Percentiles rank a stretch among this genome's conserved stretches.
phyloP scores from a whole-genome alignment of 257 asterid genomes.

The Solanum stenotomum region DNA sequence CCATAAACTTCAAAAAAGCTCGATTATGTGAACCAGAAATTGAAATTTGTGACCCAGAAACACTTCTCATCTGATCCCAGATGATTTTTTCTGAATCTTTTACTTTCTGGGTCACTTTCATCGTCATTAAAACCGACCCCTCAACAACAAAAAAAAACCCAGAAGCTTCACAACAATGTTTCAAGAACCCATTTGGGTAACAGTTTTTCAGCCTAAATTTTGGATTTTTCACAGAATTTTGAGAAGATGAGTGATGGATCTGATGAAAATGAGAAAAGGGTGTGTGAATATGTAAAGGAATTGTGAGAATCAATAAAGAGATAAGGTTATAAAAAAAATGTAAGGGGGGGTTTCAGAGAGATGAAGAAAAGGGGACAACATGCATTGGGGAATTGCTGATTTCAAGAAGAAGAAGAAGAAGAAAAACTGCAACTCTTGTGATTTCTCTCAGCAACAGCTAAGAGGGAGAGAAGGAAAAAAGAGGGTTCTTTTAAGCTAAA shows the following conservation, averaged over 20 bases:
- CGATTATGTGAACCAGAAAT: conserved; percentile 9
- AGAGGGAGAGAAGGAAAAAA: background rate
- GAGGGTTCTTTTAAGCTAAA: background rate
- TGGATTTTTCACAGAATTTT: background rate
- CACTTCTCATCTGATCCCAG: conserved; percentile 23
- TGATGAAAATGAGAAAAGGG: background rate
- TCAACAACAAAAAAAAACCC: background rate
- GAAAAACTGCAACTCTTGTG: background rate
- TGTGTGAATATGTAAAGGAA: background rate
- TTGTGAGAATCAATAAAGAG: background rate
- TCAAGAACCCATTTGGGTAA: background rate
- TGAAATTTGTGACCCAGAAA: conserved; percentile 6
- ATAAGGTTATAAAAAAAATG: background rate
- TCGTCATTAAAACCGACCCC: background rate
- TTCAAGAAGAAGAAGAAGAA: background rate
- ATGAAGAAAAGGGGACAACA: background rate
- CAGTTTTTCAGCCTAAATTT: background rate
- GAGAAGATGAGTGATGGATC: background rate
- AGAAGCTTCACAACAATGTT: background rate
- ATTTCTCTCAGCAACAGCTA: background rate
- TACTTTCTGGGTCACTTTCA: conserved; percentile 21
- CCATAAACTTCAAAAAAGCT: conserved; percentile 26
- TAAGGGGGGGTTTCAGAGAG: background rate
- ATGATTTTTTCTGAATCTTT: conserved; percentile 24
- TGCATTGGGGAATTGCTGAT: background rate